Base-by-base conservation (phyloP, 192 early-diverging fungal species). In the Backusella tuberculispora region DNA sequence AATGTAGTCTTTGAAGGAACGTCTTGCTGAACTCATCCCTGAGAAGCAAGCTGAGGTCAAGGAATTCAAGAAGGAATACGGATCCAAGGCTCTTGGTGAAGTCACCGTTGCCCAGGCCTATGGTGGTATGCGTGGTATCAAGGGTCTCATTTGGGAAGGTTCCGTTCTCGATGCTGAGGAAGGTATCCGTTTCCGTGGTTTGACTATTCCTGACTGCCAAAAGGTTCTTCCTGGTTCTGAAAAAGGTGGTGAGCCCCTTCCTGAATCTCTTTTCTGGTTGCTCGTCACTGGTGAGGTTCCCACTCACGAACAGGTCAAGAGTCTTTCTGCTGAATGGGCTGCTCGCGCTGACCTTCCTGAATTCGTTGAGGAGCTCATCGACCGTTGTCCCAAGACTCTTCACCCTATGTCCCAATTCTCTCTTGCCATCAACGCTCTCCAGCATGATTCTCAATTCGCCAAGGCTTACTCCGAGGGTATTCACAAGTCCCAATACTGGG, bases 321-420 rank as follows among this genome's bases (percentile, higher is more conserved):
- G 83, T 53, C 83, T 99, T 38, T 98, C 98, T 68, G 91, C 90
- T 73, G 98, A 99, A 88, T 97, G 96, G 93, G 97, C 96, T 80
- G 93, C 96, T 75, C 92, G 98, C 68, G 88, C 96, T 64, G 85
- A 91, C 75, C 90, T 99, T 74, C 98, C 98, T 63, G 80, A 89
- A 66, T 96, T 97, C 84, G 98, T 98, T 78, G 91, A 96, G 84
- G 98, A 99, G 66, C 84, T 99, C 81, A 92, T 99, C 69, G 98
- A 99, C 87, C 90, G 95, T 73, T 99, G 98, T 91, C 98, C 98
- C 76, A 93, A 87, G 90, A 98, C 96, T 53, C 92, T 99, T 77
- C 98, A 99, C 90, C 96, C 98, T 75, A 99, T 99, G 98, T 95
- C 94, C 73, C 98, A 99, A 90, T 94, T 99, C 85, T 90, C 94